Conservation (phyloP, 495 filamentous ascomycete species). For the Penicillium goetzii region DNA sequence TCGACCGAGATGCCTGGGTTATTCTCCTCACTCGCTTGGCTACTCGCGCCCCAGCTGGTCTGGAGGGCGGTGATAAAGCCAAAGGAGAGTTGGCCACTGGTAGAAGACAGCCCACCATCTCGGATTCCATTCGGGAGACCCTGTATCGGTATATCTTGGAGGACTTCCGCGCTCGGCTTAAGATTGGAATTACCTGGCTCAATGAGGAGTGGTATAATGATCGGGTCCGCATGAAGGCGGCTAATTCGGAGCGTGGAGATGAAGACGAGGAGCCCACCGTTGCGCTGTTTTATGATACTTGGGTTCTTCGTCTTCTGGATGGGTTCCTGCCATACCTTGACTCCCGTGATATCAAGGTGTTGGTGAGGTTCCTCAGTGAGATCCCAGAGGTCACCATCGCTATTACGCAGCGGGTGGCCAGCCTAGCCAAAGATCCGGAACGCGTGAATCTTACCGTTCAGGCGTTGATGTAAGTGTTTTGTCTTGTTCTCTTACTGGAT, state of each 20-base stretch:
- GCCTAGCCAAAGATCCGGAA: slow-evolving; percentile 86
- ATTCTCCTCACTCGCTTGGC: slow-evolving; percentile 84
- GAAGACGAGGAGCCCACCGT: slow-evolving; percentile 39
- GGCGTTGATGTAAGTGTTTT: slow-evolving; percentile 57
- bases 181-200: slow-evolving; percentile 86
- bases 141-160: slow-evolving; percentile 83
- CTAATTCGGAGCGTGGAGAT: slow-evolving; percentile 41
- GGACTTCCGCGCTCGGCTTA: slow-evolving; percentile 86
- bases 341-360: slow-evolving; percentile 74
- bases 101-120: slow-evolving; percentile 46
- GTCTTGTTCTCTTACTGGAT: not conserved
- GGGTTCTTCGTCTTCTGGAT: slow-evolving; percentile 79
- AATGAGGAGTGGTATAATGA: slow-evolving; percentile 99
- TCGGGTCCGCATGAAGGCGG: slow-evolving; percentile 58
- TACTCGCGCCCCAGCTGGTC: slow-evolving; percentile 72
- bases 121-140: slow-evolving; percentile 73
- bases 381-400: slow-evolving; percentile 75
- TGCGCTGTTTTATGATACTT: slow-evolving; percentile 72
- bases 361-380: slow-evolving; percentile 90
- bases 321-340: slow-evolving; percentile 88
- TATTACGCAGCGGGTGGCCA: slow-evolving; percentile 74
- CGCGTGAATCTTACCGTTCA: slow-evolving; percentile 65
- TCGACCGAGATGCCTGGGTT: slow-evolving; percentile 90
- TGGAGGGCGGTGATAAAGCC: slow-evolving; percentile 54
- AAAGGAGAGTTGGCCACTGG: slow-evolving; percentile 30